Evolutionary conservation across 345 rosid genomes (phyloP), one percentile per base, ranked within the genome.

Genomic region (Hypericum perforatum): DNA sequence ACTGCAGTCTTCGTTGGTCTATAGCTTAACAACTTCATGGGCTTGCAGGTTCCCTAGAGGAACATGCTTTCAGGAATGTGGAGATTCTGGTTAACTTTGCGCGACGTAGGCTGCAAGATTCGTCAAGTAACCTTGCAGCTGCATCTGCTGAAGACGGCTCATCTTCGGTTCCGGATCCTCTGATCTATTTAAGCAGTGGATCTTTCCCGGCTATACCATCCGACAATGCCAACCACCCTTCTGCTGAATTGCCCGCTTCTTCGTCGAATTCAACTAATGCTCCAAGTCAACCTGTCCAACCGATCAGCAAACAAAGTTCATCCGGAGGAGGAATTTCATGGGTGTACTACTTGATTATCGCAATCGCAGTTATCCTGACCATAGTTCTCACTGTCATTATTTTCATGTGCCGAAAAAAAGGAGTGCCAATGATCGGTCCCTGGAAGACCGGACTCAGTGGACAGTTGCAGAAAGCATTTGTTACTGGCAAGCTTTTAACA

Each of bases 361-460:
- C 81, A 5, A 50, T 70, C 12, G 62, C 66, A 39, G 64, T 43
- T 8, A 32, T 70, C 40, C n/a, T 78, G 61, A 7, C 76, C 55
- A 60, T 77, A 37, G 46, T 74, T 41, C 52, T 58, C 5, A 51
- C 51, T 1, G 69, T 56, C 68, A 56, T 75, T 43, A 39, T 76
- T 60, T 39, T 77, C 53, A 11, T 65, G 39, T 80, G 62, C 54
- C 74, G 75, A 42, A 88, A 70, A 54, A 72, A 50, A 50, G 85
- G 82, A 52, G 82, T 68, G 39, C 69, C 69, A 63, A 69, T 74
- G 52, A 78, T 92, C 37, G 69, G 85, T 60, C 98, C 98, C 22
- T 92, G 98, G 97, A 92, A 80, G 70, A 80, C 91, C 48, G 98
- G 97, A 65, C 65, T 92, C 16, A 92, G 97, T 66, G 97, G 91